phyloP scores from a whole-genome alignment of 1,139 yeast genomes.

The Suhomyces bolitotheri region DNA sequence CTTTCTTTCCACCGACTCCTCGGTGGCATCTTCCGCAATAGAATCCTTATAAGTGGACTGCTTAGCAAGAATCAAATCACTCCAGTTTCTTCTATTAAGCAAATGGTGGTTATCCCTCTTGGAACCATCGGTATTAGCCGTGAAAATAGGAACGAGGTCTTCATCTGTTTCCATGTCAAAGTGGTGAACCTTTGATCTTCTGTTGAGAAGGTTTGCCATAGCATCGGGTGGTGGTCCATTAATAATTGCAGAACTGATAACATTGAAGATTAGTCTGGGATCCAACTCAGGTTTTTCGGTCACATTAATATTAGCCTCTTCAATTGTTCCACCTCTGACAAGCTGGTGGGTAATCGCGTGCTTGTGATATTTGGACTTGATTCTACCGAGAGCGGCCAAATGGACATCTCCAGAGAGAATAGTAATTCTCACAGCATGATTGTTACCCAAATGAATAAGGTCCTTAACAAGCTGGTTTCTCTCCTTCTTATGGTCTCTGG shows the following conservation, averaged over 20 bases:
- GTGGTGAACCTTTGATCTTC: slow-evolving; percentile 68
- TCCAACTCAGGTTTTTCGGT: slow-evolving; percentile 62
- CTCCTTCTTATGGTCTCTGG: slow-evolving; percentile 76
- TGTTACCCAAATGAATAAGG: slow-evolving; percentile 63
- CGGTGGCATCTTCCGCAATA: slow-evolving; percentile 14
- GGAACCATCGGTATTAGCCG: slow-evolving; percentile 59
- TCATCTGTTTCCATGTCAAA: slow-evolving; percentile 68
- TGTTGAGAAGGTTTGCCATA: slow-evolving; percentile 69
- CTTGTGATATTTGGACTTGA: slow-evolving; percentile 59
- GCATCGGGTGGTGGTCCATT: slow-evolving; percentile 92
- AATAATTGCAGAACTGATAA: slow-evolving; percentile 84
- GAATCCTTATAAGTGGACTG: slow-evolving; percentile 32
- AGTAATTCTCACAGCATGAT: slow-evolving; percentile 69
- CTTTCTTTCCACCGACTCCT: slow-evolving; percentile 18
- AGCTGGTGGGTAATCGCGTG: slow-evolving; percentile 39
- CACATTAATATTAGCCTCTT: slow-evolving; percentile 39
- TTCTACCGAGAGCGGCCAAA: slow-evolving; percentile 78
- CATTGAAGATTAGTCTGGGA: slow-evolving; percentile 75
- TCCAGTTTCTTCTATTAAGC: slow-evolving; percentile 81
- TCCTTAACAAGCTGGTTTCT: slow-evolving; percentile 61
- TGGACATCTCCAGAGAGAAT: slow-evolving; percentile 93
- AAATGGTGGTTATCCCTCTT: slow-evolving; percentile 58
- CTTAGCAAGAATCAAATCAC: slow-evolving; percentile 42
- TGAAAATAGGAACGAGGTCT: slow-evolving; percentile 74
- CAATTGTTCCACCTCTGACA: slow-evolving; percentile 23